Base-by-base conservation (phyloP, 163 green algal genomes). In the Dunaliella salina region DNA sequence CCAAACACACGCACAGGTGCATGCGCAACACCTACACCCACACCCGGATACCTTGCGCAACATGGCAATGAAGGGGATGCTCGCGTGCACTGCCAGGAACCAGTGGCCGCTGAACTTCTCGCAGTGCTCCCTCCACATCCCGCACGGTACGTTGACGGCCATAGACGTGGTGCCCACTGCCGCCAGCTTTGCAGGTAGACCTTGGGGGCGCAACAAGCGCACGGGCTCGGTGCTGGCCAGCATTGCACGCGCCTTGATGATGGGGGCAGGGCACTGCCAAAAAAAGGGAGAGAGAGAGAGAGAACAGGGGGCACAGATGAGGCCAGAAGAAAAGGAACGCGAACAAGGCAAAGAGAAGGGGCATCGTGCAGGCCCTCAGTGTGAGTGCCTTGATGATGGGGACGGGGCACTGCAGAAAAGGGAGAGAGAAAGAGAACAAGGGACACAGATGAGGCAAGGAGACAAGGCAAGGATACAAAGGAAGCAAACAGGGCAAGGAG, bases 81-180 rank as follows among this genome's bases (percentile, higher is more conserved):
- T 96, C 1, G 95, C 94, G 87, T 99, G 96, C 30, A 99, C 96
- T 0, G 95, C 95, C n/a, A 98, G 24, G 71, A 99, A 96, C 96
- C 96, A 99, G 69, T 92, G 86, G 0, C 92, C 88, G 0, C 91
- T 96, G 89, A 99, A 99, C 92, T 99, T 99, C 32, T 93, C 85
- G 30, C 88, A 93, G 90, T 99, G 95, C 90, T 97, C 96, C 3
- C 97, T 92, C 91, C 85, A 91, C 80, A 93, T 91, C 69, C 96
- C 96, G 86, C 92, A 95, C 0, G 96, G 96, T 46, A 99, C 78
- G 88, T 99, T 99, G 57, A 93, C 78, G 0, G 88, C 85, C n/a
- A 95, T 87, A 4, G 94, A 89, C 0, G 91, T 88, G 29, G 88
- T 88, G 4, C 86, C 90, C 4, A 98, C 93, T 20, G 93, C 95